Base-by-base conservation (phyloP, 2,329 filamentous ascomycete genomes). In the Botrytis tulipae region DNA sequence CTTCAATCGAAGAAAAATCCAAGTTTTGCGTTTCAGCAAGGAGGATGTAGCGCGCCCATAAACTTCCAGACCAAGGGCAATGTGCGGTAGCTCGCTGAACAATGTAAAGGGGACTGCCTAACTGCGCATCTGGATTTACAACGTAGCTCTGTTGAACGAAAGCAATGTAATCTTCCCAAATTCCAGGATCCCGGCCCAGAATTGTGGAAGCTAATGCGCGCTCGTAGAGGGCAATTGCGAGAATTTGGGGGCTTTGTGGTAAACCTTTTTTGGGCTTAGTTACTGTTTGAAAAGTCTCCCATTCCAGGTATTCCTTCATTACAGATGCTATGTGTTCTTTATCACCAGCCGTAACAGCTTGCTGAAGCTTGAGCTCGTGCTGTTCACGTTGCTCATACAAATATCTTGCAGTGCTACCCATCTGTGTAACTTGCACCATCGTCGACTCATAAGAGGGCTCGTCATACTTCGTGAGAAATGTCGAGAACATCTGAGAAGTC, bases 41-140 rank as follows among this genome's bases (percentile, higher is more conserved):
- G 70, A 98, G 84, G 40, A 99, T 91, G 76, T 95, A 95, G 77
- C 95, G 91, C 10, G 93, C 93, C 96, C 96, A 99, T 10, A 99
- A 86, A 42, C 89, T 87, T 25, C 96, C 96, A 10, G 94, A 97
- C 92, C 94, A 97, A 2, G 96, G 95, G 78, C 95, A 97, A 82
- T 98, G 96, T 61, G 91, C 89, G 16, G 95, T 96, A 20, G 94
- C 94, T 76, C 94, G 89, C 78, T 94, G 91, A 3, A 97, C 86
- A 10, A 95, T 87, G 65, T 93, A 88, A 16, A 97, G 86, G 54
- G 92, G 82, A 72, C 84, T 84, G 32, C 82, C 87, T 72, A 82
- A 72, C 80, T 82, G 77, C 72, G 82, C 80, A 77, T 82, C 83
- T 72, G 76, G 83, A 73, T 75, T 57, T 32, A 76, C 71, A 57